Conservation (phyloP, 495 filamentous ascomycete species). For the Gamarada debralockiae region DNA sequence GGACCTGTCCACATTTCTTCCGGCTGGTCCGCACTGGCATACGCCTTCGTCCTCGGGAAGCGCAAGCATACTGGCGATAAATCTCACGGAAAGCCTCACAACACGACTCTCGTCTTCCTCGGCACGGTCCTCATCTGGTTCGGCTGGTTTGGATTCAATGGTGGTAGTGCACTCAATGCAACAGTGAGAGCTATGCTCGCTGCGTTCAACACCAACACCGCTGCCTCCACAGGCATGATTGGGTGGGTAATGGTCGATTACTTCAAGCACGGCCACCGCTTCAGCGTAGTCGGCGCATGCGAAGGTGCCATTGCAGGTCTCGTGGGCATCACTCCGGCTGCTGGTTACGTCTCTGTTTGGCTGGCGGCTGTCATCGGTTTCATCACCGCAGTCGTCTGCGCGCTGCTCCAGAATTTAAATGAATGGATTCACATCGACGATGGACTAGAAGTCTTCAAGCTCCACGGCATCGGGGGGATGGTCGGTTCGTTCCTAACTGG, state of each 20-base stretch:
- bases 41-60: slow-evolving; percentile 41
- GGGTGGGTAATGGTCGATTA: slow-evolving; percentile 59
- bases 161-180: slow-evolving; percentile 54
- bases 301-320: slow-evolving; percentile 61
- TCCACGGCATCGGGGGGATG: slow-evolving; percentile 60
- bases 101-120: slow-evolving; percentile 70
- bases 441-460: slow-evolving; percentile 60
- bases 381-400: slow-evolving; percentile 49
- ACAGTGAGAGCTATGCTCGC: slow-evolving; percentile 54
- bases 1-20: slow-evolving; percentile 81
- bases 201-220: slow-evolving; percentile 59
- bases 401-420: slow-evolving; percentile 48
- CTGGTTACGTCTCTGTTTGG: slow-evolving; percentile 56
- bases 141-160: slow-evolving; percentile 50
- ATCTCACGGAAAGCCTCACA: slow-evolving; percentile 74
- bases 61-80: slow-evolving; percentile 41
- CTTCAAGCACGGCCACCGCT: slow-evolving; percentile 47
- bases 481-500: slow-evolving; percentile 59
- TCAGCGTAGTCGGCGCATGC: slow-evolving; percentile 57
- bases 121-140: slow-evolving; percentile 74
- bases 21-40: slow-evolving; percentile 45
- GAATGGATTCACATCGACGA: slow-evolving; percentile 57
- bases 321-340: slow-evolving; percentile 61
- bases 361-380: slow-evolving; percentile 55
- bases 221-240: slow-evolving; percentile 51